phyloP scores from a whole-genome alignment of 495 filamentous ascomycete genomes.

The Neurospora sp. region DNA sequence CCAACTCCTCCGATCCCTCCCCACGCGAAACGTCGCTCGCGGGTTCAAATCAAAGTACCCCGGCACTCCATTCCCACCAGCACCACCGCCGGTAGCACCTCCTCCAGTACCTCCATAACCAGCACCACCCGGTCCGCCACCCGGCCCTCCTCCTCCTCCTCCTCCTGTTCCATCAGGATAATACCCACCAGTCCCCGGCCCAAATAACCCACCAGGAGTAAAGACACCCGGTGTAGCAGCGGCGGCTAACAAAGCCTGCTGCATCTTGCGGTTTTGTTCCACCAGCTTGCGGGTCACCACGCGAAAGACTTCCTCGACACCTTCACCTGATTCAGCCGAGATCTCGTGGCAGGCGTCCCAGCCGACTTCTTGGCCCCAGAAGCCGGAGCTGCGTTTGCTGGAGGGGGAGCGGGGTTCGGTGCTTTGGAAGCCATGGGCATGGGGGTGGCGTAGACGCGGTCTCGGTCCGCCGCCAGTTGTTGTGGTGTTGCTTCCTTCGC shows the following conservation, averaged over 20 bases:
- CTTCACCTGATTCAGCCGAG: slow-evolving; percentile 86
- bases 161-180: background rate
- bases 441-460: background rate
- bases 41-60: slow-evolving; percentile 40
- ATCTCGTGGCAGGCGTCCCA: slow-evolving; percentile 98
- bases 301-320: slow-evolving; percentile 93
- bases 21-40: slow-evolving; percentile 51
- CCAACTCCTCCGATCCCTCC: slow-evolving; percentile 54
- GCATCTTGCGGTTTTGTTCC: slow-evolving; percentile 70
- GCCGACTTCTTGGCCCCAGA: slow-evolving; percentile 85
- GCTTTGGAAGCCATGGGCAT: slow-evolving; percentile 4
- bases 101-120: background rate
- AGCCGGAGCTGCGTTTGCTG: slow-evolving; percentile 70
- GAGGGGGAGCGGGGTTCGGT: slow-evolving; percentile 51
- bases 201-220: background rate
- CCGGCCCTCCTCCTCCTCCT: background rate
- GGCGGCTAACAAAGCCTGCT: slow-evolving; percentile 35
- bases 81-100: background rate
- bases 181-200: background rate
- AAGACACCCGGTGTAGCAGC: slow-evolving; percentile 26
- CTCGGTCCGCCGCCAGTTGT: background rate
- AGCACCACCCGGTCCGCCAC: background rate
- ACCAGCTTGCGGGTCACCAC: slow-evolving; percentile 92
- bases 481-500: background rate
- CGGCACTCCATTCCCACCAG: slow-evolving; percentile 12